These are phyloP conservation scores for Cornus controversa DNA, from an alignment of 148 eudicot genomes.

Conservation along the genomic window DNA sequence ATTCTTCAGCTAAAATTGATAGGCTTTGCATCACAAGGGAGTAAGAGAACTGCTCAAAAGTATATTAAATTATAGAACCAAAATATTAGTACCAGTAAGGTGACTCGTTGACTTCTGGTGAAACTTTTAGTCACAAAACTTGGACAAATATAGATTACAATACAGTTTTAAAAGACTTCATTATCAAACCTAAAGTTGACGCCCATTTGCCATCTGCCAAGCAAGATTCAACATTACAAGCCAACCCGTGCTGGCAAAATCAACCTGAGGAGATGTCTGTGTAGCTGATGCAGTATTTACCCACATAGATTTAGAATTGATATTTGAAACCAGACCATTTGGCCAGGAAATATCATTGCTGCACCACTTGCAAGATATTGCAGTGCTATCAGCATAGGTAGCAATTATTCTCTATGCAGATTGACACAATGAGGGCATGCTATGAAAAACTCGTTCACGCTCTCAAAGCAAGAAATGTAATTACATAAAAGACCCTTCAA, in stretches of 20 bases:
- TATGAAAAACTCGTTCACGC: neutral
- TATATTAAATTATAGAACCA: too few relatives aligned
- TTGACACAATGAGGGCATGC: neutral
- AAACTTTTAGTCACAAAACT: neutral
- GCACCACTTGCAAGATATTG: neutral
- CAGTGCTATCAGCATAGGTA: neutral
- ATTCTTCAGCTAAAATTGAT: too few relatives aligned
- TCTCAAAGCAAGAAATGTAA: neutral
- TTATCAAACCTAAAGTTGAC: neutral
- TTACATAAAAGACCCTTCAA: too few relatives aligned
- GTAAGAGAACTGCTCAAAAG: too few relatives aligned
- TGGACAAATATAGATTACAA: neutral
- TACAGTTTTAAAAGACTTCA: neutral
- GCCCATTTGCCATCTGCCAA: slow-evolving; percentile 3
- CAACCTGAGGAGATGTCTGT: neutral
- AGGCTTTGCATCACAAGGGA: neutral
- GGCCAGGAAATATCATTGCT: neutral
- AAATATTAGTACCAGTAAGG: too few relatives aligned
- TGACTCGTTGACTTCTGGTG: too few relatives aligned
- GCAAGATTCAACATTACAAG: neutral
- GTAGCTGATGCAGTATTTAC: neutral
- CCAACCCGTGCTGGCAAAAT: neutral
- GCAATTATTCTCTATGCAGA: neutral
- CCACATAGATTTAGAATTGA: neutral
- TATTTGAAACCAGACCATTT: neutral